Base-by-base conservation (phyloP, 2,329 filamentous ascomycete genomes). In the Akanthomyces lecanii region DNA sequence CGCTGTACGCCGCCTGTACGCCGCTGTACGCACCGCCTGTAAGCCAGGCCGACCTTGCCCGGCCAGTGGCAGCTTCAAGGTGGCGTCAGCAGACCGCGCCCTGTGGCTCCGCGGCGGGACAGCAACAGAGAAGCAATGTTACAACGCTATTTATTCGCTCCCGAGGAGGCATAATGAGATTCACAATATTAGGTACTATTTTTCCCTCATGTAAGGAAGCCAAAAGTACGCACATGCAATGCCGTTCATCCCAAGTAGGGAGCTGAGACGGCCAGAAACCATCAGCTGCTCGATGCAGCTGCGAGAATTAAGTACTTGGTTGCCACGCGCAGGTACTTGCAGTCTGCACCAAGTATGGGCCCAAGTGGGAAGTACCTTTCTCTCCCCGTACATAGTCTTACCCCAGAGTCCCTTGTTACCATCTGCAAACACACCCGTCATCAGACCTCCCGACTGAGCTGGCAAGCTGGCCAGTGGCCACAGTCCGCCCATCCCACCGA, bases 61-160 rank as follows among this genome's bases (percentile, higher is more conserved):
- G 10, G 38, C 38, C 38, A 40, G 25, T 25, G 6, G 14, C 25
- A 25, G 47, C 47, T 55, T 25, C 58, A 33, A 48, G 44, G 36
- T 28, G 38, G 48, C 14, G 38, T 52, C 58, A 61, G 48, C 58
- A 61, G 48, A 53, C 50, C 23, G n/a, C n/a, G 38, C 18, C 58
- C 28, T 61, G 38, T 61, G 58, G 56, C 10, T 52, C 36, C 50
- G 21, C 33, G 23, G 45, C 56, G 23, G 47, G 56, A 50, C 56
- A 57, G 28, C 33, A 51, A 16, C 18, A 10, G 18, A 53, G 16
- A 18, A 42, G 16, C 38, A 42, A 60, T 44, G 57, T 51, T 45
- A 50, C 36, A 59, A 5, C 56, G 23, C 45, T 51, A 59, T 42
- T 42, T 59, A 8, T 42, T 33, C 6, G 8, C 30, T 36, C 2